Conservation (phyloP, 306 rosid species). For the Casuarina glauca region DNA sequence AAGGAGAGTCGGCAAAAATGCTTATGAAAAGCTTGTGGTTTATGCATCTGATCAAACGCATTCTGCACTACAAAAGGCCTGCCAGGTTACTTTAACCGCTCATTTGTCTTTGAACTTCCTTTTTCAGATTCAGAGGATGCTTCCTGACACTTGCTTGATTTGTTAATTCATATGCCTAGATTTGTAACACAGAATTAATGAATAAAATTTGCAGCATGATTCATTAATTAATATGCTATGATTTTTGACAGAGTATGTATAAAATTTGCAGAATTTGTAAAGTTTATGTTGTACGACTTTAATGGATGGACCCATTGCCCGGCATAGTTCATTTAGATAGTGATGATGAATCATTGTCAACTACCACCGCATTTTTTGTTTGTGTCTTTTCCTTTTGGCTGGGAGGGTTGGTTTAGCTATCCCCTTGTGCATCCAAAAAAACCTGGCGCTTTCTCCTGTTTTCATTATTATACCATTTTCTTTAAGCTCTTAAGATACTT, state of each 20-base stretch:
- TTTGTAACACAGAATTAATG: background rate
- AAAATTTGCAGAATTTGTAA: background rate
- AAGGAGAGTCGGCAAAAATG: constrained; percentile 51
- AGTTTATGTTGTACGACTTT: background rate
- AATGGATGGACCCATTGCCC: background rate
- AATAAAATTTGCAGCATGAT: background rate
- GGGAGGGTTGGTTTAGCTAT: background rate
- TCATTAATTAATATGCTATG: background rate
- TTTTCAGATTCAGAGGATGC: background rate
- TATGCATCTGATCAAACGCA: constrained; percentile 95
- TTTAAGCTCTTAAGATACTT: constrained; percentile 3
- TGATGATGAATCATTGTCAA: background rate
- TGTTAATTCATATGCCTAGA: background rate
- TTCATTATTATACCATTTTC: background rate
- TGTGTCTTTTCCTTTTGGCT: background rate
- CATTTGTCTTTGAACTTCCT: background rate
- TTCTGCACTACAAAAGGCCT: constrained; percentile 74
- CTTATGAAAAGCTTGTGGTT: constrained; percentile 72
- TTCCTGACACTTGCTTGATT: background rate
- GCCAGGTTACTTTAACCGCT: constrained; percentile 61
- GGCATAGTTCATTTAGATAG: background rate
- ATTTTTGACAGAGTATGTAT: background rate
- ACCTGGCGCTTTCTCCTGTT: background rate
- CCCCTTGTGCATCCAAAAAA: background rate
- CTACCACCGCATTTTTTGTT: background rate